phyloP scores from a whole-genome alignment of 495 filamentous ascomycete species.

The Xylaria curta region DNA sequence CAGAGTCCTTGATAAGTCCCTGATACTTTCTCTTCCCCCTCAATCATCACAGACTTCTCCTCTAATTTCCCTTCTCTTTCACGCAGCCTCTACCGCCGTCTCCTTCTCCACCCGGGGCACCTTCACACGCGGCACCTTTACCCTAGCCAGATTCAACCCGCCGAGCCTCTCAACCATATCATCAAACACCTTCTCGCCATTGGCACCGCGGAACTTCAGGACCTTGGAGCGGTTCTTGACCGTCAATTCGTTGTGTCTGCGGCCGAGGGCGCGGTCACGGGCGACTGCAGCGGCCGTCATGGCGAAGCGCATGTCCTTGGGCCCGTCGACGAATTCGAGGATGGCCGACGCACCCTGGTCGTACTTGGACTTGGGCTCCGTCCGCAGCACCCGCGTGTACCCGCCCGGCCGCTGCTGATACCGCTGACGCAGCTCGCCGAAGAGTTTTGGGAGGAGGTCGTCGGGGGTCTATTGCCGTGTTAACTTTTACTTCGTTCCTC shows the following conservation, averaged over 20 bases:
- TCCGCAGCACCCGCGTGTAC: constrained; percentile 91
- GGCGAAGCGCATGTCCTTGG: constrained; percentile 92
- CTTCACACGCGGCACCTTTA: not conserved
- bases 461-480: constrained; percentile 63
- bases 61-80: not conserved
- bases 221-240: constrained; percentile 81
- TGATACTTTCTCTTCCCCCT: constrained; percentile 9
- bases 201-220: constrained; percentile 69
- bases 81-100: not conserved
- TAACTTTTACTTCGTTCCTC: no score
- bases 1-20: constrained; percentile 1
- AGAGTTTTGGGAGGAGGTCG: constrained; percentile 81
- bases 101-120: not conserved
- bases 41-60: not conserved
- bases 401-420: constrained; percentile 85
- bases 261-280: constrained; percentile 59
- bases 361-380: constrained; percentile 75
- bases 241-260: constrained; percentile 70
- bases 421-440: constrained; percentile 78
- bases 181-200: constrained; percentile 72
- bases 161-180: constrained; percentile 70
- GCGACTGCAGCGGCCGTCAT: constrained; percentile 85
- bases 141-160: constrained; percentile 36
- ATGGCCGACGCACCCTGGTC: constrained; percentile 90
- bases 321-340: constrained; percentile 95